phyloP scores from a whole-genome alignment of 2,329 filamentous ascomycete species.

The Penicillium sp. region DNA sequence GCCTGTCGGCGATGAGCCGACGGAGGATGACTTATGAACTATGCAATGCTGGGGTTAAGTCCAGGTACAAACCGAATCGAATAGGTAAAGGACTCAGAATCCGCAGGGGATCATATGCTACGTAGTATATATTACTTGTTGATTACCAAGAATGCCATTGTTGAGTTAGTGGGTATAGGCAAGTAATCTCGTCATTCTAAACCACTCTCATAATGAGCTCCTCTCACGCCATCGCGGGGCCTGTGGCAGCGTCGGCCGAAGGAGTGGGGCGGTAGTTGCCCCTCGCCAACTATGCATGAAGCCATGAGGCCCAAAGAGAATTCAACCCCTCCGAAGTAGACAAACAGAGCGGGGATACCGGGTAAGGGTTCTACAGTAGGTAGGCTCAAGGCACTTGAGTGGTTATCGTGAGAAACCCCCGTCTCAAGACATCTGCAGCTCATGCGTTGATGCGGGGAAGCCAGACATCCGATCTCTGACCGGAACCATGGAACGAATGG shows the following conservation, averaged over 20 bases:
- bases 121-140: no score
- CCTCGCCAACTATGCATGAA: not conserved
- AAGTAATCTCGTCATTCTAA: not conserved
- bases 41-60: no score
- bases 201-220: not conserved
- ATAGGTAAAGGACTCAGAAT: not conserved
- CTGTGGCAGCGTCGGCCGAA: constrained; percentile 1
- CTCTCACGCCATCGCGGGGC: constrained; percentile 26
- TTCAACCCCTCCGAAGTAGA: not conserved
- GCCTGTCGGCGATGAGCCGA: no score
- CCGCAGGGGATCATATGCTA: not conserved
- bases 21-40: no score
- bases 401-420: no score
- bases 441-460: not conserved
- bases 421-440: not conserved
- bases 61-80: no score
- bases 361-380: not conserved
- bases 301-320: not conserved
- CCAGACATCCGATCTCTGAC: not conserved
- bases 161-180: not conserved
- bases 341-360: not conserved
- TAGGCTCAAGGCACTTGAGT: not conserved
- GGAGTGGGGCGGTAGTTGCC: constrained; percentile 12
- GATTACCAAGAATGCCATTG: not conserved
- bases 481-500: not conserved